phyloP scores from a whole-genome alignment of 2,329 filamentous ascomycete genomes.

The Xylariaceae sp. region DNA sequence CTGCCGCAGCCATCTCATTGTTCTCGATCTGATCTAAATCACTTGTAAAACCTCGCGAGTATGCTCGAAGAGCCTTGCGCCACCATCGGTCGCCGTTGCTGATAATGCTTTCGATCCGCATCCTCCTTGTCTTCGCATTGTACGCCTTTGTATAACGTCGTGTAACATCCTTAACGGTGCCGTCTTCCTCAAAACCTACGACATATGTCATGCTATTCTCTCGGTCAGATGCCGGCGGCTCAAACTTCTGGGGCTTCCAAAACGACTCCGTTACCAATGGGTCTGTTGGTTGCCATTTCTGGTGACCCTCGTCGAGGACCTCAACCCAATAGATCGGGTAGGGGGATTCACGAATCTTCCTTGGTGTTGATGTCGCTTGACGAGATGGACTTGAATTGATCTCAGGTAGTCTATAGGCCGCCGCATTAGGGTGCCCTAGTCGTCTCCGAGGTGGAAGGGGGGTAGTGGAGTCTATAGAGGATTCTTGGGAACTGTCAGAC shows the following conservation, averaged over 20 bases:
- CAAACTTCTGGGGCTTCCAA: constrained; percentile 75
- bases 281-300: constrained; percentile 92
- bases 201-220: constrained; percentile 83
- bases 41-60: constrained; percentile 48
- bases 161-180: constrained; percentile 82
- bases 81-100: constrained; percentile 60
- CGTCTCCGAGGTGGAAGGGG: constrained; percentile 51
- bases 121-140: constrained; percentile 85
- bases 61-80: constrained; percentile 56
- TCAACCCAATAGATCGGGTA: constrained; percentile 96
- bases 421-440: constrained; percentile 60
- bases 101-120: constrained; percentile 72
- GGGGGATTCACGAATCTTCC: constrained; percentile 68
- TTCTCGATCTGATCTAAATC: constrained; percentile 87
- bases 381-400: constrained; percentile 43
- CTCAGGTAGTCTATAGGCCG: constrained; percentile 58
- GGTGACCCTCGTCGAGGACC: constrained; percentile 80
- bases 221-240: constrained; percentile 79
- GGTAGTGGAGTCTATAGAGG: constrained; percentile 39
- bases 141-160: constrained; percentile 85
- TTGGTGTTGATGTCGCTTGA: constrained; percentile 44
- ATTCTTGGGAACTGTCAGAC: constrained; percentile 42
- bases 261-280: constrained; percentile 79
- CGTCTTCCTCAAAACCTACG: constrained; percentile 82
- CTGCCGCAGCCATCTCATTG: constrained; percentile 72